Evolutionary conservation across 2,329 filamentous ascomycete genomes (phyloP), one percentile per base, ranked within the genome.

Genomic region (Colletotrichum sp.): DNA sequence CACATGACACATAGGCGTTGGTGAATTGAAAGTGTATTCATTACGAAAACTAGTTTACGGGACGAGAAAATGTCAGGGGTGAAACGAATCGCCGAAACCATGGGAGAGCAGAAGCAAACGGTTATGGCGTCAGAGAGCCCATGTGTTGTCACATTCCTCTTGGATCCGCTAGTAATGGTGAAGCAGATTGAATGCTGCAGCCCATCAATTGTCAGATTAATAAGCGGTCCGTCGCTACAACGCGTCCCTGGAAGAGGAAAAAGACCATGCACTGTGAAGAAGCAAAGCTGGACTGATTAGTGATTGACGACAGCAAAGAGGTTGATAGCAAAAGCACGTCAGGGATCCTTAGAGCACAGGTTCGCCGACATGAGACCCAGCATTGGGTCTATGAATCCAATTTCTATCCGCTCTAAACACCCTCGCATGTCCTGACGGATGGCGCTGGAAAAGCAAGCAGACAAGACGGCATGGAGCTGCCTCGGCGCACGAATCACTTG

Each of bases 1-100:
- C n/a, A 52, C 44, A 52, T 12, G 34, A 59, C 18, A 36, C 10
- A 26, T 44, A 39, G 55, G n/a, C 30, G 22, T 67, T 65, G 48
- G 39, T 39, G 26, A 26, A 34, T 18, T 39, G 12, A 52, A 22
- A 39, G 22, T 71, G 32, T 70, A 59, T 76, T 64, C 62, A 57
- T 32, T 18, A 60, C 36, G 18, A 15, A 34, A 15, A 34, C 48
- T 75, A 76, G 57, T 65, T 67, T 34, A 62, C 30, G 59, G 16
- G 30, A 26, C 30, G 13, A 44, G 13, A 70, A 52, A 78, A 88
- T 92, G 91, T 93, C 80, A 87, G 88, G 90, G 88, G 90, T 89
- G 88, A 91, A 92, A 93, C 90, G 91, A 92, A 89, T 88, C 85
- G 87, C 89, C 89, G 84, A 83, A 85, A 88, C 88, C 88, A 92